These are phyloP conservation scores for Neophaeococcomyces mojaviensis DNA, from an alignment of 2,329 filamentous ascomycete species.

Conservation along the genomic window DNA sequence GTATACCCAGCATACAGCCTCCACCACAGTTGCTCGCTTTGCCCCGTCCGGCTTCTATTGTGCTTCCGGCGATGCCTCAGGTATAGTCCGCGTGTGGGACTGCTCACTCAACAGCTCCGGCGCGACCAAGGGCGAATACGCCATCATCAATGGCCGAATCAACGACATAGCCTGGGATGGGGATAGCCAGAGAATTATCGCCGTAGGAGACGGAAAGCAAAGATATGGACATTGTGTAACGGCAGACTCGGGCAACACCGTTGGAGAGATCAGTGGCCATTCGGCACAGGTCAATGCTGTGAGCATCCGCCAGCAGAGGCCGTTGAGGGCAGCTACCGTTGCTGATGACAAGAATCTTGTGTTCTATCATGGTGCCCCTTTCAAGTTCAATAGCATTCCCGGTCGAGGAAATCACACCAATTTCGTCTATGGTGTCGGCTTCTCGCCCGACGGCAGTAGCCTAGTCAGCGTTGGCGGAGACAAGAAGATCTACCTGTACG, in stretches of 20 bases:
- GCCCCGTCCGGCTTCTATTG: constrained; percentile 91
- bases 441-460: constrained; percentile 75
- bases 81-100: constrained; percentile 87
- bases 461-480: constrained; percentile 91
- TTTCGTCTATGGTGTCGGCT: constrained; percentile 80
- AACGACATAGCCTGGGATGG: constrained; percentile 98
- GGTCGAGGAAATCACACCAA: constrained; percentile 69
- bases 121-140: constrained; percentile 87
- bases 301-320: constrained; percentile 78
- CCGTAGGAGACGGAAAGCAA: constrained; percentile 90
- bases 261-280: constrained; percentile 89
- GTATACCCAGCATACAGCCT: constrained; percentile 82
- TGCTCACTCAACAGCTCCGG: constrained; percentile 62
- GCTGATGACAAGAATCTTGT: constrained; percentile 84
- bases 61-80: constrained; percentile 80
- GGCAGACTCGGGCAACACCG: constrained; percentile 89
- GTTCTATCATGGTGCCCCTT: constrained; percentile 89
- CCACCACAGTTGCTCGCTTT: constrained; percentile 89
- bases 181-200: constrained; percentile 91
- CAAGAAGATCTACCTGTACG: constrained; percentile 84
- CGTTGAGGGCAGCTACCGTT: constrained; percentile 83
- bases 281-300: constrained; percentile 86
- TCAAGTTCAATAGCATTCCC: constrained; percentile 79
- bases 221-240: constrained; percentile 91
- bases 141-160: constrained; percentile 87